Evolutionary conservation across 176 grass and related monocot genomes (phyloP).

Genomic region (Eleusine indica): DNA sequence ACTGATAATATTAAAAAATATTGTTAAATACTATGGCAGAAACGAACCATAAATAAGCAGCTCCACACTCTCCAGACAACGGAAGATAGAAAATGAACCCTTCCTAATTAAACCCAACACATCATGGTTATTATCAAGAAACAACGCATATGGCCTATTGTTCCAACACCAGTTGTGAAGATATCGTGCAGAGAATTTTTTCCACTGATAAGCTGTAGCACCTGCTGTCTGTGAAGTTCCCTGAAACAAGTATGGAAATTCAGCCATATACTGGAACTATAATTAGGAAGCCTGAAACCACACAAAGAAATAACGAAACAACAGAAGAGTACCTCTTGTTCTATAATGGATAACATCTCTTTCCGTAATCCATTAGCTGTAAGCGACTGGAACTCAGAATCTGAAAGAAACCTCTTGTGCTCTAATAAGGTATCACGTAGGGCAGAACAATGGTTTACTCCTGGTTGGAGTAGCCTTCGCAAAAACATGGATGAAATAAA

Average conservation of each 20-base stretch:
- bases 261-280: conserved; percentile 26
- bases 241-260: conserved; percentile 51
- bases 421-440: conserved; percentile 82
- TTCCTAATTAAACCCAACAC: conserved; percentile 93
- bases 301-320: conserved; percentile 19
- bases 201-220: conserved; percentile 80
- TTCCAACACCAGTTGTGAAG: conserved; percentile 74
- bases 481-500: conserved; percentile 94
- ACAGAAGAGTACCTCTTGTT: conserved; percentile 64
- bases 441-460: conserved; percentile 77
- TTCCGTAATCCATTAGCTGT: conserved; percentile 76
- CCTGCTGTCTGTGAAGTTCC: conserved; percentile 58
- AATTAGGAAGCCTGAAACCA: conserved; percentile 33
- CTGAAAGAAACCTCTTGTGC: conserved; percentile 85
- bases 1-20: conserved; percentile 31
- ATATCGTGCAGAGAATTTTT: conserved; percentile 77
- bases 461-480: conserved; percentile 89
- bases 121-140: conserved; percentile 74
- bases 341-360: conserved; percentile 81
- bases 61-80: conserved; percentile 75
- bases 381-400: conserved; percentile 81
- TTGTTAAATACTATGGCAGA: conserved; percentile 36
- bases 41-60: conserved; percentile 79
- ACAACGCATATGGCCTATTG: conserved; percentile 73
- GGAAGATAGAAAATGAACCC: conserved; percentile 81